Evolutionary conservation across 306 rosid genomes (phyloP), one percentile per base, ranked within the genome.

Genomic region (Bauhinia variegata): DNA sequence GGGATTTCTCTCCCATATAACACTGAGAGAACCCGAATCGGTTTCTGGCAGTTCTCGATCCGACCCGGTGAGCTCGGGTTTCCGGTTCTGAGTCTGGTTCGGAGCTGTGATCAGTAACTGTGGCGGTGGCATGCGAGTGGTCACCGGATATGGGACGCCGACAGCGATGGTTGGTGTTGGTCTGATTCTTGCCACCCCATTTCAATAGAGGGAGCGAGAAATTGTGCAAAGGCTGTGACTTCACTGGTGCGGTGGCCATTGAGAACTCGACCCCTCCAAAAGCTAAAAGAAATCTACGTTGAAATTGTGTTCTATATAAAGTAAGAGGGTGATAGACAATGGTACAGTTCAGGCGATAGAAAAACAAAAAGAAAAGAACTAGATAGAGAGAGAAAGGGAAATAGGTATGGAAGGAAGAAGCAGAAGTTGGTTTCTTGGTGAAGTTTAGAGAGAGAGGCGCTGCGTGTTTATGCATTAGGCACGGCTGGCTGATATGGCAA

Each of bases 151-250:
- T 42, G 2, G 81, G 50, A 11, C 90, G 95, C 60, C 90, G 96
- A 65, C 11, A 72, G 44, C 92, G 96, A 63, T 78, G 78, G 72
- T 68, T 70, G 49, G 62, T 33, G 83, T 70, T 87, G 38, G 88
- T 68, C 60, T 82, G 82, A 66, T 81, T 85, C 78, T 85, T 93
- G 34, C 80, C 88, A 0, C 99, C 97, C 97, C 99, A 93, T 74
- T 87, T 88, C 37, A 93, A 60, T 65, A 78, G 86, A 14, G 95
- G 80, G 1, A 90, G 78, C 9, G 97, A 44, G 78, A 93, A 93
- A 83, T 93, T 93, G 85, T 93, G 97, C 46, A 93, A 84, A 37
- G 96, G 99, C 64, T 84, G 87, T 9, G 99, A 84, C 83, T 93
- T 90, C 39, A 67, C 88, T 11, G 97, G 99, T 7, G 87, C 87